A percentile compares a stretch with the other conserved stretches of the same genome.
These are phyloP conservation scores for Neurospora sp. DNA, from an alignment of 495 filamentous ascomycete genomes.

Conservation along the genomic window DNA sequence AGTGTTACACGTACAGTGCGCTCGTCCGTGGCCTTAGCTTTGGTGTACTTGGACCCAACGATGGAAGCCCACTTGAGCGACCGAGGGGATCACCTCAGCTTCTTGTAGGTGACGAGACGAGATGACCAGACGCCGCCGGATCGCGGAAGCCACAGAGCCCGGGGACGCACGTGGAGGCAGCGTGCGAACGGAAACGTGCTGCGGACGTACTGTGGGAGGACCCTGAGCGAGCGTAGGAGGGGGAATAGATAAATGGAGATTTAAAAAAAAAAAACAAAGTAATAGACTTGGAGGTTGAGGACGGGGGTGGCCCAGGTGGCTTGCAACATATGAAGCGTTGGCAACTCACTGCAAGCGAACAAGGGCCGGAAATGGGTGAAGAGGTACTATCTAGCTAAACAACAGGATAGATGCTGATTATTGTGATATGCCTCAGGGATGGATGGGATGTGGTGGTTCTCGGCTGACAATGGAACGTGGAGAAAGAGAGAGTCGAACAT, in stretches of 20 bases:
- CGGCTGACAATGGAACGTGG: neutral
- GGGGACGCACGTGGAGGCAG: neutral
- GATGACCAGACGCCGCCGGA: too few species aligned
- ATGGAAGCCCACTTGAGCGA: neutral
- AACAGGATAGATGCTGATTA: neutral
- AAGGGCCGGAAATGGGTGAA: neutral
- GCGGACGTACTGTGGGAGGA: neutral
- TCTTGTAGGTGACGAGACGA: neutral
- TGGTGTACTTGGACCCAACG: neutral
- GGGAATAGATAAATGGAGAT: neutral
- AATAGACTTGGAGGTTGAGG: neutral
- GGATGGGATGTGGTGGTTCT: neutral
- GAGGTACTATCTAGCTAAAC: neutral
- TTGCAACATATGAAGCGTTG: neutral
- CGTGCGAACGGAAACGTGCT: neutral
- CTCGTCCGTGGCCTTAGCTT: neutral
- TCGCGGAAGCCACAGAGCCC: too few species aligned
- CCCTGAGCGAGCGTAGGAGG: neutral
- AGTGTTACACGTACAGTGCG: neutral
- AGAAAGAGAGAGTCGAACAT: neutral
- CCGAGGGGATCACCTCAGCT: neutral
- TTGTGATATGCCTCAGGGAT: neutral
- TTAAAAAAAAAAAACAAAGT: neutral
- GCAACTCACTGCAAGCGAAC: neutral
- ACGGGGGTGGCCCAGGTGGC: neutral